Conservation (phyloP, 768 basidiomycete genomes). For the Kwoniella shandongensis region DNA sequence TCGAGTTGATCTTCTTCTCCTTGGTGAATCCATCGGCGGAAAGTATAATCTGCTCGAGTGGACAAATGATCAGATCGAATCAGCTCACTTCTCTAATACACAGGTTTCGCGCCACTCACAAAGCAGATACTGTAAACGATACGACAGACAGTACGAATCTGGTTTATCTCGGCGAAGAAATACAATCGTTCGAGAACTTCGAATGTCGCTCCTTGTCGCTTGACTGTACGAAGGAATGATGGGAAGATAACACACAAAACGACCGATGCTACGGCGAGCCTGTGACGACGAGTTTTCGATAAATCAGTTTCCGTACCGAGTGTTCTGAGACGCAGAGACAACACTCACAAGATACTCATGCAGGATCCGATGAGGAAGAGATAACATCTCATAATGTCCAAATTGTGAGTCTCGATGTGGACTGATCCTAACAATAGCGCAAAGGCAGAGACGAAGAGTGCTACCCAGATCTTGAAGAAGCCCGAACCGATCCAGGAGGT, state of each 20-base stretch:
- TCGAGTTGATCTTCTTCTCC: slow-evolving; percentile 20
- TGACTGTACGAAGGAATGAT: slow-evolving; percentile 24
- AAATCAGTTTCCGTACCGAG: not conserved
- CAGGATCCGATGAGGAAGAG: slow-evolving; percentile 30
- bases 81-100: too few relatives aligned
- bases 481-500: slow-evolving; percentile 29
- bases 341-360: slow-evolving; percentile 30
- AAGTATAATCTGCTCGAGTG: slow-evolving; percentile 19
- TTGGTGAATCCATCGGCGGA: slow-evolving; percentile 27
- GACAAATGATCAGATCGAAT: not conserved
- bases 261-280: slow-evolving; percentile 28
- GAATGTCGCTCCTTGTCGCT: slow-evolving; percentile 26
- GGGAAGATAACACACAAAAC: slow-evolving; percentile 30
- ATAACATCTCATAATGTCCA: slow-evolving; percentile 38
- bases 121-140: slow-evolving; percentile 27
- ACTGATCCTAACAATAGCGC: slow-evolving; percentile 25
- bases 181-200: slow-evolving; percentile 40
- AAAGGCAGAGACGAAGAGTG: slow-evolving; percentile 8
- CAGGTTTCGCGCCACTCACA: slow-evolving; percentile 26
- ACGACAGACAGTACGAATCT: slow-evolving; percentile 30
- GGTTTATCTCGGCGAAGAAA: slow-evolving; percentile 39
- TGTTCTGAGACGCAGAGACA: too few relatives aligned
- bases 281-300: not conserved
- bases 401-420: slow-evolving; percentile 35
- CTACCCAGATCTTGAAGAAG: slow-evolving; percentile 38